phyloP scores from a whole-genome alignment of 2,329 filamentous ascomycete genomes.

The Neurospora sp. region DNA sequence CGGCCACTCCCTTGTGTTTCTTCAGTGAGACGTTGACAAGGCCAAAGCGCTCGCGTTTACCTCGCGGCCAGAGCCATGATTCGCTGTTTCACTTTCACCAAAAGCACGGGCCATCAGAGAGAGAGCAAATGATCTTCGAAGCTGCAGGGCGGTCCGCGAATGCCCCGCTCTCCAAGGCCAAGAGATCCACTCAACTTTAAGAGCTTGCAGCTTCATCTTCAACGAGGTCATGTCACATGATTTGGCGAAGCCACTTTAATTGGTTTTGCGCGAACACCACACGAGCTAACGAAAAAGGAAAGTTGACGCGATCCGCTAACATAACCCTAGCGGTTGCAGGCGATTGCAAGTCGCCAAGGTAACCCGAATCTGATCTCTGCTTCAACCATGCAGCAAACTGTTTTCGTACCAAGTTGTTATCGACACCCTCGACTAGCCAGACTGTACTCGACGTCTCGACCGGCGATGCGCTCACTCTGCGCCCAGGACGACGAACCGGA shows the following conservation, averaged over 20 bases:
- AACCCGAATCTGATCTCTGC: background rate
- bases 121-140: background rate
- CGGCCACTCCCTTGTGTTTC: too few relatives aligned
- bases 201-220: background rate
- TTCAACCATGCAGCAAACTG: background rate
- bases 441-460: background rate
- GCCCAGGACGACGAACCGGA: background rate
- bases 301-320: background rate
- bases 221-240: conserved; percentile 12
- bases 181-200: background rate
- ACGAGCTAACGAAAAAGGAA: background rate
- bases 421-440: background rate
- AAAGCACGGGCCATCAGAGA: background rate
- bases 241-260: conserved; percentile 11
- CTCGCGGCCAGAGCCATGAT: background rate
- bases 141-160: conserved; percentile 2
- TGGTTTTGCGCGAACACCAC: conserved; percentile 7
- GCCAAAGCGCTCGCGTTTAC: background rate
- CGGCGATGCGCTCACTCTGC: background rate
- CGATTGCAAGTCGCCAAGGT: background rate
- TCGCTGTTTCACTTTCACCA: background rate
- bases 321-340: background rate
- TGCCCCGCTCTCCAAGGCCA: conserved; percentile 1
- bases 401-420: background rate
- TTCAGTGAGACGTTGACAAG: too few relatives aligned